Evolutionary conservation across 2,329 filamentous ascomycete species (phyloP).

Genomic region (Aspergillus melleus): DNA sequence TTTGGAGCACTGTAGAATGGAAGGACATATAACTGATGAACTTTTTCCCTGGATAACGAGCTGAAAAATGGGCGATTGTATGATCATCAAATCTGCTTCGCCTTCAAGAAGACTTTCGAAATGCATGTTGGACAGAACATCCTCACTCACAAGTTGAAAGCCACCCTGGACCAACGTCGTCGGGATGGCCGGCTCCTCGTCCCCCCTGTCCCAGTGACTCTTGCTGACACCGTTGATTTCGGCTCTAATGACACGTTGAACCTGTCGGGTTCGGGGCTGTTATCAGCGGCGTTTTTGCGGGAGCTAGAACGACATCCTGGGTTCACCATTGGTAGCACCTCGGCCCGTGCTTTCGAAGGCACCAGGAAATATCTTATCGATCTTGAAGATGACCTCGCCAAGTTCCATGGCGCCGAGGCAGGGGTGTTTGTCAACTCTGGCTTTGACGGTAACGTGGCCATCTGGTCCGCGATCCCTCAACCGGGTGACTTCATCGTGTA

Average conservation of each 20-base stretch:
- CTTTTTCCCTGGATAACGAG: background rate
- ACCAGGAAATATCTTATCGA: slow-evolving; percentile 19
- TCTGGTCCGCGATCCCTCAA: slow-evolving; percentile 55
- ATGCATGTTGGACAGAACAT: slow-evolving; percentile 7
- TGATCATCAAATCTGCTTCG: background rate
- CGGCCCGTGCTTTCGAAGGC: slow-evolving; percentile 13
- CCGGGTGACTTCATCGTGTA: slow-evolving; percentile 59
- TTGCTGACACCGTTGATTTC: slow-evolving; percentile 12
- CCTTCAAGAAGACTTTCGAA: background rate
- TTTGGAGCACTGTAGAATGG: background rate
- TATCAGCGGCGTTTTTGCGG: slow-evolving; percentile 9
- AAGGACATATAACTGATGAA: background rate
- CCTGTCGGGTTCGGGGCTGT: slow-evolving; percentile 10
- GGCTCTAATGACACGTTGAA: slow-evolving; percentile 19
- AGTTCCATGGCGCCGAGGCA: slow-evolving; percentile 53
- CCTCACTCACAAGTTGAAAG: slow-evolving; percentile 7
- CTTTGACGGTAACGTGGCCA: slow-evolving; percentile 58
- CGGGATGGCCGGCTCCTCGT: slow-evolving; percentile 9
- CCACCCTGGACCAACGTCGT: slow-evolving; percentile 6
- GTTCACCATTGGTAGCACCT: slow-evolving; percentile 14
- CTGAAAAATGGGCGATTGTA: background rate
- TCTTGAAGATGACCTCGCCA: slow-evolving; percentile 52
- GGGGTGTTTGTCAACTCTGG: slow-evolving; percentile 58
- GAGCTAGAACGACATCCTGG: slow-evolving; percentile 14
- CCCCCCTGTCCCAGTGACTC: slow-evolving; percentile 5